Conservation (phyloP, 139 green algal species). For the Chlamydomonas sphaeroides region DNA sequence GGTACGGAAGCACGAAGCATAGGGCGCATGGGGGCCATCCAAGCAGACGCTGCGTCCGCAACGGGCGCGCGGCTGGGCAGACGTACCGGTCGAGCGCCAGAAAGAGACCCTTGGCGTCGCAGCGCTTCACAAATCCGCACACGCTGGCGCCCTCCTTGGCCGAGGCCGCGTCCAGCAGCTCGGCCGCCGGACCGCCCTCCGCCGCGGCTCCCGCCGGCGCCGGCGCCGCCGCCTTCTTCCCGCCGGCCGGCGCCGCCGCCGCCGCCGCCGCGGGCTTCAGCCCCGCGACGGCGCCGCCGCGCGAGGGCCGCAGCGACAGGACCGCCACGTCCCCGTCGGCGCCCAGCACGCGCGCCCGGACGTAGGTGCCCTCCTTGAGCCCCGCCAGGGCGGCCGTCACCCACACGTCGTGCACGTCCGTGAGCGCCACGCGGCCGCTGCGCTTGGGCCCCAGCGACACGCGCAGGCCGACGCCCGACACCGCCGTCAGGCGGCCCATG, state of each 20-base stretch:
- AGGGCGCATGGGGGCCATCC: too few species aligned
- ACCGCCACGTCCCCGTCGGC: constrained; percentile 7
- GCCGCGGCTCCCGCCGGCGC: not conserved
- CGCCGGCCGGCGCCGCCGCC: not conserved
- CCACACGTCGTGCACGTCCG: constrained; percentile 82
- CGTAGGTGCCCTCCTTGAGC: constrained; percentile 63
- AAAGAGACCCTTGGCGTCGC: constrained; percentile 65
- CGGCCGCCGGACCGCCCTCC: not conserved
- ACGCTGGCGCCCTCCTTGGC: not conserved
- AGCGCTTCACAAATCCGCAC: constrained; percentile 78
- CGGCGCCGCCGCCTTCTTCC: not conserved
- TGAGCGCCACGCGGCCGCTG: constrained; percentile 70
- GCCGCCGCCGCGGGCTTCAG: not conserved
- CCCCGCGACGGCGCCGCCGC: constrained; percentile 54
- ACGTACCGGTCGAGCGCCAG: constrained; percentile 55
- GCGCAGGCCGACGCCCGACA: constrained; percentile 64
- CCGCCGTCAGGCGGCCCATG: constrained; percentile 48
- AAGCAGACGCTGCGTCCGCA: too few species aligned
- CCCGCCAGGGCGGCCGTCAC: constrained; percentile 72
- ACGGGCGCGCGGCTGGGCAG: too few species aligned
- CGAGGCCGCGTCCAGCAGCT: not conserved
- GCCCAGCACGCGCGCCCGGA: constrained; percentile 59
- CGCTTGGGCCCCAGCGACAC: constrained; percentile 63
- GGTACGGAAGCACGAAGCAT: too few species aligned
- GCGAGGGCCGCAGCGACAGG: constrained; percentile 70